These are phyloP conservation scores for Trichosporon inkin DNA, from an alignment of 1,284 basidiomycete species.

Conservation along the genomic window DNA sequence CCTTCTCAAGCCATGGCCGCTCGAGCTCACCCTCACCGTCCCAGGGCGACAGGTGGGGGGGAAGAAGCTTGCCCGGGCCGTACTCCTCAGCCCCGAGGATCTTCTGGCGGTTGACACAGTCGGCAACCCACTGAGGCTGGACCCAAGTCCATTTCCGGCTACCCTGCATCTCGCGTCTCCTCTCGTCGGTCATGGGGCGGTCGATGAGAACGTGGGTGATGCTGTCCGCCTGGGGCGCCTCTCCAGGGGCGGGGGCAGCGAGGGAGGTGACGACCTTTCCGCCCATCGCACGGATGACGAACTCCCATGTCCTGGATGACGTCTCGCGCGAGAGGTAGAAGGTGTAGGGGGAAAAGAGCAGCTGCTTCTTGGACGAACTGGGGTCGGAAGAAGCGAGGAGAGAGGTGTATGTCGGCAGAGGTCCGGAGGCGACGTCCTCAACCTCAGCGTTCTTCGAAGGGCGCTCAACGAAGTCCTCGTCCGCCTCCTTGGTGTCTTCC, in stretches of 20 bases:
- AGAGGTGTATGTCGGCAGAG: slow-evolving; percentile 74
- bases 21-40: slow-evolving; percentile 64
- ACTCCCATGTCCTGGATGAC: slow-evolving; percentile 89
- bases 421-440: slow-evolving; percentile 52
- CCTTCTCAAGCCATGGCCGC: slow-evolving; percentile 56
- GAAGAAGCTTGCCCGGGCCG: slow-evolving; percentile 77
- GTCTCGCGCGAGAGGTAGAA: slow-evolving; percentile 96
- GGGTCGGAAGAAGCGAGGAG: slow-evolving; percentile 55
- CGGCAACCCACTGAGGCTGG: slow-evolving; percentile 97
- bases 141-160: slow-evolving; percentile 75
- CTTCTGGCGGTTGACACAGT: slow-evolving; percentile 85
- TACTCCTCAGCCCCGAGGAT: slow-evolving; percentile 83
- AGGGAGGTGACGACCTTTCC: slow-evolving; percentile 77
- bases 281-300: slow-evolving; percentile 87
- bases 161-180: slow-evolving; percentile 60
- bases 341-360: slow-evolving; percentile 78
- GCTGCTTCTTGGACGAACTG: slow-evolving; percentile 54
- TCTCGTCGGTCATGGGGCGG: slow-evolving; percentile 62
- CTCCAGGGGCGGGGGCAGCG: slow-evolving; percentile 62
- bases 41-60: slow-evolving; percentile 95
- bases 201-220: slow-evolving; percentile 98
- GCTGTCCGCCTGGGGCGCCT: slow-evolving; percentile 57
- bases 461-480: slow-evolving; percentile 52
- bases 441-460: slow-evolving; percentile 59
- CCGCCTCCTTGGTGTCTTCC: slow-evolving; percentile 38